A percentile compares a stretch with the other conserved stretches of the same genome.
phyloP scores from a whole-genome alignment of 352 stramenopile genomes.

The Pythium sukuiense region DNA sequence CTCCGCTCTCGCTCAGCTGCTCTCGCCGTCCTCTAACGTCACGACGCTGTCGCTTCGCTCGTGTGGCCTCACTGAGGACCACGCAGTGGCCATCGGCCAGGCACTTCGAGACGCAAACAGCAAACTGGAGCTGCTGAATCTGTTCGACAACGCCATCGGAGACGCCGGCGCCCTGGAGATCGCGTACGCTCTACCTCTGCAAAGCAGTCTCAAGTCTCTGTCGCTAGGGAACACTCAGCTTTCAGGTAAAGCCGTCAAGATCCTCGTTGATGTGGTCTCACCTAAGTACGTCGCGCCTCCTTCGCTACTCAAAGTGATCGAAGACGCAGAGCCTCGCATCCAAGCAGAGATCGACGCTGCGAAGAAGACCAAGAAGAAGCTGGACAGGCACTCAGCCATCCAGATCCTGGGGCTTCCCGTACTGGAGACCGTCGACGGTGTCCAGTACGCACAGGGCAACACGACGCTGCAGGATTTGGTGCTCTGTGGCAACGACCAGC shows the following conservation, averaged over 20 bases:
- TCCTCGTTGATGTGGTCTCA: conserved; percentile 26
- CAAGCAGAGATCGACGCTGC: conserved; percentile 67
- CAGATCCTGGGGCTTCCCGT: conserved; percentile 55
- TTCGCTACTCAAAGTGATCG: conserved; percentile 49
- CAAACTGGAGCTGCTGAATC: conserved; percentile 60
- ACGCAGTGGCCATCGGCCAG: conserved; percentile 40
- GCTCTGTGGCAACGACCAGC: conserved; percentile 59
- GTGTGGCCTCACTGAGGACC: conserved; percentile 46
- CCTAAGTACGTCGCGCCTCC: conserved; percentile 58
- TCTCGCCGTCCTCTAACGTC: conserved; percentile 39
- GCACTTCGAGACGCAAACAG: conserved; percentile 40
- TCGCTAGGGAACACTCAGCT: conserved; percentile 68
- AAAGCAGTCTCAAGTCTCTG: conserved; percentile 54
- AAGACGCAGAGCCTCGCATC: conserved; percentile 66
- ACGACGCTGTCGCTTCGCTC: conserved; percentile 63
- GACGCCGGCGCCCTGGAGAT: conserved; percentile 57
- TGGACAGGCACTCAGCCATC: conserved; percentile 53
- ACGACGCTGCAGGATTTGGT: conserved; percentile 56
- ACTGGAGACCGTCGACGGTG: conserved; percentile 51
- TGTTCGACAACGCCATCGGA: conserved; percentile 65
- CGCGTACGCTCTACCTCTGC: conserved; percentile 57
- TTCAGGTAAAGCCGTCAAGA: conserved; percentile 28
- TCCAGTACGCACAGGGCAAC: conserved; percentile 62
- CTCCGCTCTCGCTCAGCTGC: conserved; percentile 36
- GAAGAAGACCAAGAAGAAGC: conserved; percentile 86